Conservation (phyloP, 768 basidiomycete species). For the Collybia nuda region DNA sequence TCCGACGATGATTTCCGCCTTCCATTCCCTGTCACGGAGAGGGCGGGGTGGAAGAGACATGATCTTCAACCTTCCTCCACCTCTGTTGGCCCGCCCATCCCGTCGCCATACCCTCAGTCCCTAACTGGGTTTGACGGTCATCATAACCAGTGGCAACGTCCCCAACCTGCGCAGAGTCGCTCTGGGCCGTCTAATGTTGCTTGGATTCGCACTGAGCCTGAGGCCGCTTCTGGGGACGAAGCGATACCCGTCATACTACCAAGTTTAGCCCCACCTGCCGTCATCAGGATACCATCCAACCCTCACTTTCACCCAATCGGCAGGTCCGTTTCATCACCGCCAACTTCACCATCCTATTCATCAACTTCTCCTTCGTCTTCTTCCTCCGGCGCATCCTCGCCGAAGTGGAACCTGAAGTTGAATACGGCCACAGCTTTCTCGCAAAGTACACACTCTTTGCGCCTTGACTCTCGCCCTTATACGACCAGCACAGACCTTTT, state of each 20-base stretch:
- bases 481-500: constrained; percentile 31
- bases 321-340: constrained; percentile 28
- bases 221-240: too few species aligned
- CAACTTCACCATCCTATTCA: constrained; percentile 19
- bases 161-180: constrained; percentile 28
- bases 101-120: constrained; percentile 27
- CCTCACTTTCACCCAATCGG: constrained; percentile 17
- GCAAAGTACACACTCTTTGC: constrained; percentile 43
- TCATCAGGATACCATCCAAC: constrained; percentile 17
- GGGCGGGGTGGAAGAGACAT: constrained; percentile 16
- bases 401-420: constrained; percentile 30
- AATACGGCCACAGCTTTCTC: constrained; percentile 24
- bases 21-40: constrained; percentile 24
- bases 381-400: constrained; percentile 16
- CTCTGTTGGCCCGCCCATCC: constrained; percentile 32
- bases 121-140: constrained; percentile 25
- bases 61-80: constrained; percentile 14
- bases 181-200: constrained; percentile 36
- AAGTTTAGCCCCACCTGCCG: constrained; percentile 18
- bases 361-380: constrained; percentile 23
- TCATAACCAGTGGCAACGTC: constrained; percentile 9
- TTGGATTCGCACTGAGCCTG: constrained; percentile 25
- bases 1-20: constrained; percentile 20
- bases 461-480: constrained; percentile 30
- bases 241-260: constrained; percentile 6